phyloP scores from a whole-genome alignment of 805 yeast species.

The Ogataea allantospora region DNA sequence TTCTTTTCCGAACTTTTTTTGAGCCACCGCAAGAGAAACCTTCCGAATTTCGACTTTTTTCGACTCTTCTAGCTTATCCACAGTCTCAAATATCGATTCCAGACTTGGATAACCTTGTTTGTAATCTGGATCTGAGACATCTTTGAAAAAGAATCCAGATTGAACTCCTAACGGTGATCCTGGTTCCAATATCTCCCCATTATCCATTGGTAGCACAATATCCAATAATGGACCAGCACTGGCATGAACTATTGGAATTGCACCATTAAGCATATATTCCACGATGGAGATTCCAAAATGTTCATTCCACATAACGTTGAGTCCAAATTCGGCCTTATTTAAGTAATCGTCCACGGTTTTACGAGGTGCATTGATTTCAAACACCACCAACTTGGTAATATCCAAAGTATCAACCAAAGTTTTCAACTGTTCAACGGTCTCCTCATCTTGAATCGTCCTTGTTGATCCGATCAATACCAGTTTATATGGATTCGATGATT shows the following conservation, averaged over 20 bases:
- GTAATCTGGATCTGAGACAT: slow-evolving; percentile 71
- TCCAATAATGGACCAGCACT: slow-evolving; percentile 94
- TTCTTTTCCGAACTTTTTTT: slow-evolving; percentile 27
- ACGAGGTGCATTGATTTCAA: slow-evolving; percentile 68
- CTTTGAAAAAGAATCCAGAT: slow-evolving; percentile 80
- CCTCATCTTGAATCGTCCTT: slow-evolving; percentile 63
- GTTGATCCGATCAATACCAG: slow-evolving; percentile 83
- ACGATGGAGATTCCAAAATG: slow-evolving; percentile 98
- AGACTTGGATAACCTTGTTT: slow-evolving; percentile 35
- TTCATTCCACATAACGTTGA: slow-evolving; percentile 99
- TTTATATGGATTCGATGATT: slow-evolving; percentile 41
- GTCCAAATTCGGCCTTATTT: slow-evolving; percentile 62
- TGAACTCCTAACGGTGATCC: slow-evolving; percentile 34
- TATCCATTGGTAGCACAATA: slow-evolving; percentile 57
- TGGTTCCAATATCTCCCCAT: slow-evolving; percentile 14
- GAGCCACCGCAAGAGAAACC: slow-evolving; percentile 26
- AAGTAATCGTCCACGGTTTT: slow-evolving; percentile 55
- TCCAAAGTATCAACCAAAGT: slow-evolving; percentile 41
- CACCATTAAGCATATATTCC: slow-evolving; percentile 83
- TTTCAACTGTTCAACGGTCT: slow-evolving; percentile 52
- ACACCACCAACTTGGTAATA: slow-evolving; percentile 39
- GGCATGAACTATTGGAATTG: slow-evolving; percentile 87
- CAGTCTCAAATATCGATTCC: slow-evolving; percentile 44
- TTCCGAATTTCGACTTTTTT: slow-evolving; percentile 20
- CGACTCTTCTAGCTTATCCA: slow-evolving; percentile 13